Evolutionary conservation across 768 basidiomycete genomes (phyloP).

Genomic region (Suillus discolor): DNA sequence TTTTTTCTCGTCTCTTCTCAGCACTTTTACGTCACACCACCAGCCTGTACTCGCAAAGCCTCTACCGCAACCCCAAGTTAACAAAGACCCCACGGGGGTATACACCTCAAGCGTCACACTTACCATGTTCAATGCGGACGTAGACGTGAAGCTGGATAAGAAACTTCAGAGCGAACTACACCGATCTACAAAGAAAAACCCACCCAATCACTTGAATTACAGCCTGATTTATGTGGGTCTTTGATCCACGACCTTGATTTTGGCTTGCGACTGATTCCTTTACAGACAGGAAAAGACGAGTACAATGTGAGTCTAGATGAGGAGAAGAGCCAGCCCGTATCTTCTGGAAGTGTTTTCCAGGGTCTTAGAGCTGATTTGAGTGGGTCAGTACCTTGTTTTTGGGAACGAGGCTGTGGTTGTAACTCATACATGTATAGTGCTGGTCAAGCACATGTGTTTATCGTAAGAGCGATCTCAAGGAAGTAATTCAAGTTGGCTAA

Average conservation of each 20-base stretch:
- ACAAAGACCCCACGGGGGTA: conserved; percentile 28
- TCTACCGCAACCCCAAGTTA: conserved; percentile 14
- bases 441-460: conserved; percentile 80
- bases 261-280: neutral
- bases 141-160: conserved; percentile 64
- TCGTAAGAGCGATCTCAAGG: conserved; percentile 48
- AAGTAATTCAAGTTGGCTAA: conserved; percentile 8
- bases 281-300: conserved; percentile 79
- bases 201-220: conserved; percentile 73
- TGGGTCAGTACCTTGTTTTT: conserved; percentile 49
- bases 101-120: conserved; percentile 30
- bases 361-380: conserved; percentile 86
- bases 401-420: neutral
- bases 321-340: conserved; percentile 57
- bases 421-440: conserved; percentile 38
- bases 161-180: conserved; percentile 75
- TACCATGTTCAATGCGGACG: conserved; percentile 38
- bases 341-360: conserved; percentile 82
- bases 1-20: conserved; percentile 48
- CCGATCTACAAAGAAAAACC: conserved; percentile 94
- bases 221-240: conserved; percentile 80
- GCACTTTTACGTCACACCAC: conserved; percentile 24
- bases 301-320: conserved; percentile 75
- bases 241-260: conserved; percentile 3
- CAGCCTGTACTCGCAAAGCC: neutral